Conservation (phyloP, 192 early-diverging fungal species). For the Gryganskiella cystojenkinii region DNA sequence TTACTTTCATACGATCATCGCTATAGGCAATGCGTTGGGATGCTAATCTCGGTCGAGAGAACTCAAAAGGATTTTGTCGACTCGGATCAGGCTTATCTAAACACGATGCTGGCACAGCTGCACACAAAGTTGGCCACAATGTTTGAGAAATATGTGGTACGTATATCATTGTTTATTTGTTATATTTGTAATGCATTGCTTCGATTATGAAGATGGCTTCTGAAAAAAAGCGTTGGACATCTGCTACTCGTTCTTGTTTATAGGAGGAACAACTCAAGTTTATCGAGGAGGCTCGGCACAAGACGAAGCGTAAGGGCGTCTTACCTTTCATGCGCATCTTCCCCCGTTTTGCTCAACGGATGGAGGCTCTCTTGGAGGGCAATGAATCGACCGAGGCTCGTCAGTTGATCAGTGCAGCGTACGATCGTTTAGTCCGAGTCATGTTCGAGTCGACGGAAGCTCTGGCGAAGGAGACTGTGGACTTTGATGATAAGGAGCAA, state of each 20-base stretch:
- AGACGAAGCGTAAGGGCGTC: constrained; percentile 88
- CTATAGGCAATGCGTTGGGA: constrained; percentile 75
- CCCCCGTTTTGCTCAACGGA: constrained; percentile 86
- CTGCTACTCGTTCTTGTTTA: too few species aligned
- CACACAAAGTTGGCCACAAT: constrained; percentile 69
- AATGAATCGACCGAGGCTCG: constrained; percentile 75
- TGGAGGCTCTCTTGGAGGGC: constrained; percentile 71
- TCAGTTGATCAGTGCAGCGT: constrained; percentile 77
- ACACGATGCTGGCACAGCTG: constrained; percentile 74
- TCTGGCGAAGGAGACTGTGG: constrained; percentile 80
- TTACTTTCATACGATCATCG: not conserved
- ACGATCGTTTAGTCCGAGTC: constrained; percentile 80
- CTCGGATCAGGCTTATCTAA: constrained; percentile 77
- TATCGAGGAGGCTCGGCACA: constrained; percentile 94
- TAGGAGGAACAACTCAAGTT: constrained; percentile 85
- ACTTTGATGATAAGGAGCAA: constrained; percentile 84
- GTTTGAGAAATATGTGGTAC: constrained; percentile 81
- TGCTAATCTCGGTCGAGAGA: constrained; percentile 85
- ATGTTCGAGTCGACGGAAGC: constrained; percentile 92
- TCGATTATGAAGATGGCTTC: too few species aligned
- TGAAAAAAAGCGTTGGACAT: not conserved
- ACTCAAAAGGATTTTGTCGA: constrained; percentile 73
- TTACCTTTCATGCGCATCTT: constrained; percentile 91
- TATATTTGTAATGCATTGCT: too few species aligned
- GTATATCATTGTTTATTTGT: constrained; percentile 10